Conservation (phyloP, 2,329 filamentous ascomycete species). For the Parafenestella ontariensis region DNA sequence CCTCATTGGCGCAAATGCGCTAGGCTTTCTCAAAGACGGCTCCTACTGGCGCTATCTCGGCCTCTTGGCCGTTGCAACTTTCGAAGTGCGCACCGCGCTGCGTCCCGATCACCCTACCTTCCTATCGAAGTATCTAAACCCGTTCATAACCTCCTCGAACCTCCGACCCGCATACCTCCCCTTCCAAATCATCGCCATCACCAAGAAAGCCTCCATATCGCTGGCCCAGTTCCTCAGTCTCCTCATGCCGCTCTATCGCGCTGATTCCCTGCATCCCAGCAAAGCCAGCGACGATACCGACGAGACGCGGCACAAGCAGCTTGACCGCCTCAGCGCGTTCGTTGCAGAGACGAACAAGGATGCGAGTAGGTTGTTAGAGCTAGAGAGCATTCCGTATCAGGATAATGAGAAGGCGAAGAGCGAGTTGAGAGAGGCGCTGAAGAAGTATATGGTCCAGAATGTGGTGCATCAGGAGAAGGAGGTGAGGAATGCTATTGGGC, state of each 20-base stretch:
- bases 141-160: constrained; percentile 51
- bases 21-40: constrained; percentile 45
- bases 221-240: constrained; percentile 53
- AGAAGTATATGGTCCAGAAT: constrained; percentile 88
- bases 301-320: constrained; percentile 60
- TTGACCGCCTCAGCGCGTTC: constrained; percentile 71
- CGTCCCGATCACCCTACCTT: constrained; percentile 56
- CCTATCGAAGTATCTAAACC: constrained; percentile 57
- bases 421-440: constrained; percentile 74
- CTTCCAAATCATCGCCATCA: constrained; percentile 80
- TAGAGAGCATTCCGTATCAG: constrained; percentile 82
- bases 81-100: constrained; percentile 66
- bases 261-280: constrained; percentile 31
- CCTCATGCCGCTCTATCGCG: constrained; percentile 44
- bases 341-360: constrained; percentile 71
- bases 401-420: constrained; percentile 69
- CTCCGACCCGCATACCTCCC: constrained; percentile 73
- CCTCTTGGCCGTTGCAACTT: constrained; percentile 61
- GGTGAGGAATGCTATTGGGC: constrained; percentile 79
- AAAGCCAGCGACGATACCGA: constrained; percentile 37
- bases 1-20: constrained; percentile 42
- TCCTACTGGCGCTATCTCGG: constrained; percentile 58
- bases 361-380: constrained; percentile 70
- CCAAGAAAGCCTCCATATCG: constrained; percentile 78
- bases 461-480: constrained; percentile 75